phyloP scores from a whole-genome alignment of 2,329 filamentous ascomycete species.

The Aspergillus texensis region DNA sequence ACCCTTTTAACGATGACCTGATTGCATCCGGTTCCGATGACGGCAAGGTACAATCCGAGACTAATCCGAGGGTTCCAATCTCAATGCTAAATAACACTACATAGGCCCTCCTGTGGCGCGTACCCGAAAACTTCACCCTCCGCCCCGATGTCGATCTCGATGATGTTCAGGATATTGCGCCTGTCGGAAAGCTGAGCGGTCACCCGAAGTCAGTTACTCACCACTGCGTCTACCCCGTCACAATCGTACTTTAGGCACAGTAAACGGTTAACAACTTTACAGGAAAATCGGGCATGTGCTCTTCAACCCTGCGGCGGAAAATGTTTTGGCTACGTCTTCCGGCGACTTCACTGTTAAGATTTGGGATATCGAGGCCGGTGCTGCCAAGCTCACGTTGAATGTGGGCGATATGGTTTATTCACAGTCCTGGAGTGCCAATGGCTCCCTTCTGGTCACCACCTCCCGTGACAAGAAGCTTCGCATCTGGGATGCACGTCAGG shows the following conservation, averaged over 20 bases:
- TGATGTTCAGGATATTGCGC: slow-evolving; percentile 78
- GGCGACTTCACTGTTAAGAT: slow-evolving; percentile 94
- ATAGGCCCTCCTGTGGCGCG: slow-evolving; percentile 87
- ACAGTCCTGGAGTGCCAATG: slow-evolving; percentile 91
- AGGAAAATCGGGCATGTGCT: slow-evolving; percentile 98
- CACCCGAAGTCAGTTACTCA: slow-evolving; percentile 71
- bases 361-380: slow-evolving; percentile 86
- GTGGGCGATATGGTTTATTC: slow-evolving; percentile 93
- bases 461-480: slow-evolving; percentile 98
- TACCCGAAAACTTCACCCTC: slow-evolving; percentile 83
- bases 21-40: slow-evolving; percentile 95
- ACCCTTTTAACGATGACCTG: slow-evolving; percentile 91
- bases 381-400: slow-evolving; percentile 74
- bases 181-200: slow-evolving; percentile 78
- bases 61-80: neutral
- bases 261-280: slow-evolving; percentile 26
- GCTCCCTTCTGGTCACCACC: slow-evolving; percentile 83
- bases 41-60: slow-evolving; percentile 66
- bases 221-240: neutral
- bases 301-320: slow-evolving; percentile 95
- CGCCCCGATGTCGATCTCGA: slow-evolving; percentile 75
- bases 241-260: slow-evolving; percentile 3
- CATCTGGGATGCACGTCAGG: slow-evolving; percentile 95
- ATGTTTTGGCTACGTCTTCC: slow-evolving; percentile 91
- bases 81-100: slow-evolving; percentile 11